phyloP scores from a whole-genome alignment of 2,329 filamentous ascomycete species.

The Lecanosticta acicola region DNA sequence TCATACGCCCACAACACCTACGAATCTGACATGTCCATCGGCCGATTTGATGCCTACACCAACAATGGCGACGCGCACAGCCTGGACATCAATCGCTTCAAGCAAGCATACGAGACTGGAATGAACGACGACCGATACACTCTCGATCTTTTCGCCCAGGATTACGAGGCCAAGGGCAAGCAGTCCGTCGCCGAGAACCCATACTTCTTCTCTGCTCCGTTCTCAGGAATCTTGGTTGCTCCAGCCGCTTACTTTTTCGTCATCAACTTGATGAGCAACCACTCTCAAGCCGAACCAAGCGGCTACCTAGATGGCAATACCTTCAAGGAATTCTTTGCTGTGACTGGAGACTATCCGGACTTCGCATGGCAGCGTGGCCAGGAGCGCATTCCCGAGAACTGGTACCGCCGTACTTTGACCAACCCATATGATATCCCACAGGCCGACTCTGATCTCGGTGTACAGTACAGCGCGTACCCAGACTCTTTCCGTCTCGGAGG shows the following conservation, averaged over 20 bases:
- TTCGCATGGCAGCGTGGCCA: slow-evolving; percentile 19
- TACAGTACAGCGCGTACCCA: slow-evolving; percentile 14
- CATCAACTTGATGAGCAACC: slow-evolving; percentile 27
- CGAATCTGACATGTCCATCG: slow-evolving; percentile 29
- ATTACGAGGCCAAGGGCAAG: slow-evolving; percentile 25
- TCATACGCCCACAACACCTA: slow-evolving; percentile 32
- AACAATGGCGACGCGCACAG: slow-evolving; percentile 22
- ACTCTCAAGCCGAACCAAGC: slow-evolving; percentile 13
- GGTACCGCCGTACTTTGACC: slow-evolving; percentile 23
- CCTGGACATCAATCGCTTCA: slow-evolving; percentile 19
- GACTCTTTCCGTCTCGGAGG: slow-evolving; percentile 33
- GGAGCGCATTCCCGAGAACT: slow-evolving; percentile 37
- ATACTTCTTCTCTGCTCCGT: slow-evolving; percentile 30
- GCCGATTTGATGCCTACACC: slow-evolving; percentile 21
- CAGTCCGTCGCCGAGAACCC: slow-evolving; percentile 28
- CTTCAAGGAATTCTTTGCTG: slow-evolving; percentile 24
- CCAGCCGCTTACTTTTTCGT: slow-evolving; percentile 28
- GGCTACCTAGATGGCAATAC: slow-evolving; percentile 20
- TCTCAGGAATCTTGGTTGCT: slow-evolving; percentile 23
- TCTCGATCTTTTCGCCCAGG: slow-evolving; percentile 23
- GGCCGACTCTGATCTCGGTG: slow-evolving; percentile 15
- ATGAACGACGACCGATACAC: slow-evolving; percentile 18
- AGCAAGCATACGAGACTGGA: slow-evolving; percentile 15
- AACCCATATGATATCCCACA: slow-evolving; percentile 27
- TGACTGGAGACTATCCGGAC: slow-evolving; percentile 18